Evolutionary conservation across 2,329 filamentous ascomycete genomes (phyloP).

Genomic region (Fusarium kyushuense): DNA sequence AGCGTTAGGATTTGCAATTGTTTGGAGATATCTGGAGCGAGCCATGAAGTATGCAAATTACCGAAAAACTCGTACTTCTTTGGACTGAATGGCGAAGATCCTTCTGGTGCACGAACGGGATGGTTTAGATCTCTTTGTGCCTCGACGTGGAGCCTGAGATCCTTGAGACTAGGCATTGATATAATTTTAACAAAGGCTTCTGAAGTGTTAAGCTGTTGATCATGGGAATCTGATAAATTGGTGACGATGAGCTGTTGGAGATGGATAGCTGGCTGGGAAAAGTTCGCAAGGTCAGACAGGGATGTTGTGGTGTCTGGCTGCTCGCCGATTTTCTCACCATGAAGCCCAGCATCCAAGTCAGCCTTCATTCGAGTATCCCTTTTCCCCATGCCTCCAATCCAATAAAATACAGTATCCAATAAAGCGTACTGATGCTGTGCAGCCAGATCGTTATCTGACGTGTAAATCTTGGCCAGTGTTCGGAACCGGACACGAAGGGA

Average conservation of each 20-base stretch:
- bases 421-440: background rate
- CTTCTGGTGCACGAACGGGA: background rate
- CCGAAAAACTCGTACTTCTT: background rate
- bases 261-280: background rate
- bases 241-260: background rate
- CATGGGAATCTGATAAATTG: background rate
- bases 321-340: background rate
- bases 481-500: background rate
- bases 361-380: background rate
- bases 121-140: background rate
- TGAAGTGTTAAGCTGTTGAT: background rate
- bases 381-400: background rate
- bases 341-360: background rate
- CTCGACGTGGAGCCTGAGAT: background rate
- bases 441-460: background rate
- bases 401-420: background rate
- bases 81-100: background rate
- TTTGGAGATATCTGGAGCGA: background rate
- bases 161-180: background rate
- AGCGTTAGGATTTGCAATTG: background rate
- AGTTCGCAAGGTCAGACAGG: background rate
- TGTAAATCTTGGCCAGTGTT: background rate
- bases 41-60: background rate
- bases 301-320: background rate
- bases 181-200: background rate